Evolutionary conservation across 208 protist genomes (phyloP).

Genomic region (Leishmania arabica): DNA sequence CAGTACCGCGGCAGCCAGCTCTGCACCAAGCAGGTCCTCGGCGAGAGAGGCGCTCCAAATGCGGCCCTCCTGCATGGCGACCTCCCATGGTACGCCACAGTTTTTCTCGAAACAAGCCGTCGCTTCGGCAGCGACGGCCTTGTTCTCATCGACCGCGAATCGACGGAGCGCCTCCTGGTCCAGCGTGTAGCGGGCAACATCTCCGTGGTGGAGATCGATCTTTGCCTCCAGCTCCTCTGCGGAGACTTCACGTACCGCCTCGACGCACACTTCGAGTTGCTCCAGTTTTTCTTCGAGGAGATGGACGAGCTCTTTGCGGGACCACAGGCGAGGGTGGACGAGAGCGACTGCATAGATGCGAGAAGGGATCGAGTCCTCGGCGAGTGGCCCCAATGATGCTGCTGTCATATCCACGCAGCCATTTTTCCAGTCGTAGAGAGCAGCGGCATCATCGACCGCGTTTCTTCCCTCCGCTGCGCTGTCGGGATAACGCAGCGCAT

Average conservation of each 20-base stretch:
- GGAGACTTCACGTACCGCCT: slow-evolving; percentile 43
- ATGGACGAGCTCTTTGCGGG: slow-evolving; percentile 22
- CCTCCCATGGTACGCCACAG: slow-evolving; percentile 61
- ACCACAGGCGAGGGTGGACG: slow-evolving; percentile 48
- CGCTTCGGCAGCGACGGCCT: slow-evolving; percentile 14
- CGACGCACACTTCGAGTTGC: slow-evolving; percentile 33
- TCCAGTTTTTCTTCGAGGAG: slow-evolving; percentile 27
- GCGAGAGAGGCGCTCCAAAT: slow-evolving; percentile 78
- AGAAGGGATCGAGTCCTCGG: not conserved
- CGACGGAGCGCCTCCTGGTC: slow-evolving; percentile 31
- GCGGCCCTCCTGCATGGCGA: slow-evolving; percentile 44
- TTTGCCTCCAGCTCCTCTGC: slow-evolving; percentile 38
- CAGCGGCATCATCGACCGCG: not conserved
- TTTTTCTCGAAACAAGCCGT: slow-evolving; percentile 38
- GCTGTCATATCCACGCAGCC: not conserved
- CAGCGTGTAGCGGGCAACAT: slow-evolving; percentile 63
- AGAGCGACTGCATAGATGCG: slow-evolving; percentile 21
- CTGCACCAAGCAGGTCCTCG: slow-evolving; percentile 60
- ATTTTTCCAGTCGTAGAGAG: slow-evolving; percentile 25
- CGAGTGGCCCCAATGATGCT: not conserved
- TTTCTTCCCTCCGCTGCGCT: slow-evolving; percentile 6
- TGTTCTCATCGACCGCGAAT: slow-evolving; percentile 25
- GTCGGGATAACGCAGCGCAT: slow-evolving; percentile 16
- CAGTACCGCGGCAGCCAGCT: slow-evolving; percentile 69
- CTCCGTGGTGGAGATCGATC: slow-evolving; percentile 82